Evolutionary conservation across 306 rosid species (phyloP).

Genomic region (Erythrophleum fordii): DNA sequence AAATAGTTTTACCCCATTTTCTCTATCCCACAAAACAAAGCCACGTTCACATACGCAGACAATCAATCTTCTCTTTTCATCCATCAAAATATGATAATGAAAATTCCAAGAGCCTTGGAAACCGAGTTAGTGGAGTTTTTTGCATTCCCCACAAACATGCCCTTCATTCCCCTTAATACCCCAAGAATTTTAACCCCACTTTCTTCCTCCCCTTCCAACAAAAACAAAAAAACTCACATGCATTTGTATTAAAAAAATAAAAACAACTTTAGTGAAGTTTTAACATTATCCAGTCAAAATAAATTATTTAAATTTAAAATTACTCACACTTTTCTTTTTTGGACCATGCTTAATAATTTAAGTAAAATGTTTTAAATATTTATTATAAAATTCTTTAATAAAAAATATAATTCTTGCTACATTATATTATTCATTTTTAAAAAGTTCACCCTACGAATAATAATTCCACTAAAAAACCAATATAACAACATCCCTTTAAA

Average conservation of each 20-base stretch:
- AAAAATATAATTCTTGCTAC: too few relatives aligned
- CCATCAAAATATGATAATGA: slow-evolving; percentile 51
- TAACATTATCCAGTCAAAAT: too few relatives aligned
- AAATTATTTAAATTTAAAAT: background rate
- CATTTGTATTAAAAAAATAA: too few relatives aligned
- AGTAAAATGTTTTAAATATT: background rate
- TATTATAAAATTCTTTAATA: too few relatives aligned
- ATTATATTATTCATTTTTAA: background rate
- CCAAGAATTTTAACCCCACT: slow-evolving; percentile 58
- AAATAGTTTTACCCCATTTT: background rate
- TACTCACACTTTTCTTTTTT: background rate
- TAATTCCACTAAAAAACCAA: background rate
- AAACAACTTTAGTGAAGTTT: background rate
- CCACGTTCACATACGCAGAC: slow-evolving; percentile 52
- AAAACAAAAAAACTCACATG: slow-evolving; percentile 34
- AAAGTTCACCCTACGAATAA: background rate
- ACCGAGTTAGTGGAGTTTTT: slow-evolving; percentile 91
- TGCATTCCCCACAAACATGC: slow-evolving; percentile 95
- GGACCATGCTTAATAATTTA: background rate
- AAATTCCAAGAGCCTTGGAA: slow-evolving; percentile 90
- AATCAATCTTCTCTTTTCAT: background rate
- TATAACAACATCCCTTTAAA: background rate
- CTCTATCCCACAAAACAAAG: slow-evolving; percentile 40
- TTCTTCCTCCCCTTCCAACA: background rate
- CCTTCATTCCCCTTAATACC: slow-evolving; percentile 48